phyloP scores from a whole-genome alignment of 2,329 filamentous ascomycete species.

The Thelonectria blattea region DNA sequence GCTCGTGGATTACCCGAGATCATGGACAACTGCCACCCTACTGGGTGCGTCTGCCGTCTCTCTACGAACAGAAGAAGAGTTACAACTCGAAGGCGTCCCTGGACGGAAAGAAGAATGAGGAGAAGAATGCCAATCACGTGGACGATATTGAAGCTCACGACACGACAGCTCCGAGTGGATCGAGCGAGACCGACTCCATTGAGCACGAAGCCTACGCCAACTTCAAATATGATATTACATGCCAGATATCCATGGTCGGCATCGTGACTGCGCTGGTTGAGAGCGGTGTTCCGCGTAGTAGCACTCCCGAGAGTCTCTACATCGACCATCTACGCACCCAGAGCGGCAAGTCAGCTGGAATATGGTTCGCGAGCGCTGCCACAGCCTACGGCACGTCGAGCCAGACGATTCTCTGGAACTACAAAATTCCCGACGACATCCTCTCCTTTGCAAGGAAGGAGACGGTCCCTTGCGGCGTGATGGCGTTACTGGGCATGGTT shows the following conservation, averaged over 20 bases:
- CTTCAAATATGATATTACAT: constrained; percentile 47
- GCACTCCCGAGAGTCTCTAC: constrained; percentile 47
- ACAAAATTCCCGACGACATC: constrained; percentile 60
- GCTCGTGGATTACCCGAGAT: constrained; percentile 59
- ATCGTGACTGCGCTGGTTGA: constrained; percentile 54
- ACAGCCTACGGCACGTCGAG: constrained; percentile 62
- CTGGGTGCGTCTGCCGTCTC: constrained; percentile 59
- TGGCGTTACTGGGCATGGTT: constrained; percentile 60
- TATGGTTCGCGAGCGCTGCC: constrained; percentile 63
- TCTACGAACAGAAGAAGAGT: constrained; percentile 10
- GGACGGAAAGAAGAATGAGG: background rate
- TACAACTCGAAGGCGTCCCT: background rate
- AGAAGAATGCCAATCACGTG: background rate
- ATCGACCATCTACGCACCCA: constrained; percentile 55
- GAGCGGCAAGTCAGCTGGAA: constrained; percentile 45
- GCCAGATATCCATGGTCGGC: constrained; percentile 56
- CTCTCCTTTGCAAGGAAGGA: constrained; percentile 57
- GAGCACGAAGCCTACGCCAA: constrained; percentile 40
- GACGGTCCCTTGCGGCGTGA: constrained; percentile 63
- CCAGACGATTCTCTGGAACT: constrained; percentile 65
- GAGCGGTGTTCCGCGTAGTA: constrained; percentile 37
- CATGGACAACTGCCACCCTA: constrained; percentile 62
- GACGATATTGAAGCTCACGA: constrained; percentile 4
- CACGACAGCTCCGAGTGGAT: background rate
- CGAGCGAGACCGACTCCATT: constrained; percentile 44